Base-by-base conservation (phyloP, 2,329 filamentous ascomycete genomes). In the Rachicladosporium sp. region DNA sequence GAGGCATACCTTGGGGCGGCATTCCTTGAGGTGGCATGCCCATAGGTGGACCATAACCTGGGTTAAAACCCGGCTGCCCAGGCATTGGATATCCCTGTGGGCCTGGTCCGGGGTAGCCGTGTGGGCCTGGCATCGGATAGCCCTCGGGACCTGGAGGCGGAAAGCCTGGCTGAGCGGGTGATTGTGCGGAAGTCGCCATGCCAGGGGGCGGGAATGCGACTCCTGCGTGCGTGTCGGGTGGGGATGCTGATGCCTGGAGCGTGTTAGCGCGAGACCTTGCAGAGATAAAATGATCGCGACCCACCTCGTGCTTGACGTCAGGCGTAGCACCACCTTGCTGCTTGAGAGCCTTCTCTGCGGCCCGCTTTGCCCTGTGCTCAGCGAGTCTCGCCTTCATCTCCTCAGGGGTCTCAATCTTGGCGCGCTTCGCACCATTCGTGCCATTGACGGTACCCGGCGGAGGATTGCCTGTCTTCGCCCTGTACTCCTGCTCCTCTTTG, bases 381-480 rank as follows among this genome's bases (percentile, higher is more conserved):
- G 82, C 83, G 42, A 93, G 63, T 38, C 87, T 74, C 62, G 78
- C 77, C 68, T 89, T 87, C 44, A 95, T 64, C 53, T 93, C 85
- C 10, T 82, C 79, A 0, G 81, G 58, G 4, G 74, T 73, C 65
- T 94, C 85, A 4, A 85, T 67, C 66, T 84, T 76, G 1, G 78
- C 74, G 45, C 78, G 78, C 59, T 85, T 80, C 2, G 30, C 6
- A n/a, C 34, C 33, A 8, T 35, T 35, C n/a, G 36, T 19, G 11
- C 33, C 33, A n/a, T 11, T 10, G 27, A n/a, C 13, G 11, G 32
- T 29, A 29, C 62, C 63, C 0, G 83, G 76, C 11, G 80, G 74
- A 2, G 84, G 83, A 55, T 95, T 94, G 29, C 88, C 89, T 1
- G 87, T 93, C 6, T 77, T 73, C 36, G 81, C 78, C 49, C 83